A percentile compares a stretch with the other conserved stretches of the same genome.
phyloP scores from a whole-genome alignment of 176 grass and related monocot species.

The Dactylis glomerata region DNA sequence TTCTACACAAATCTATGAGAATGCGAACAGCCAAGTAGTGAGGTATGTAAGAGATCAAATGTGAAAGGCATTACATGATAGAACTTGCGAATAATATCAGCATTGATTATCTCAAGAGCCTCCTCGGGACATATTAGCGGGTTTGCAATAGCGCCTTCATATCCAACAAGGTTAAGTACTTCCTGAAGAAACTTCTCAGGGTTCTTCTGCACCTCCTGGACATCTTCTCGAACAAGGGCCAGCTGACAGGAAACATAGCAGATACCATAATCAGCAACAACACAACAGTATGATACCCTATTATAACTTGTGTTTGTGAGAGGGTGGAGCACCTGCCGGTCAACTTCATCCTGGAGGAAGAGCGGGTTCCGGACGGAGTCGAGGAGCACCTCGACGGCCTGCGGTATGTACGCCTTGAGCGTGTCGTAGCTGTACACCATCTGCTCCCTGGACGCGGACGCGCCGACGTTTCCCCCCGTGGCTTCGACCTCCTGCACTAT shows the following conservation, averaged over 20 bases:
- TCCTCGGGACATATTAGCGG: slow-evolving; percentile 52
- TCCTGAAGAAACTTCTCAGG: slow-evolving; percentile 70
- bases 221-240: slow-evolving; percentile 48
- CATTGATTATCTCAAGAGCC: slow-evolving; percentile 42
- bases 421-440: slow-evolving; percentile 82
- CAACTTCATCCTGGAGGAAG: slow-evolving; percentile 62
- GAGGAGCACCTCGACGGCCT: slow-evolving; percentile 65
- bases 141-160: slow-evolving; percentile 63
- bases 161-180: slow-evolving; percentile 66
- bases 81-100: slow-evolving; percentile 54
- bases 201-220: slow-evolving; percentile 40
- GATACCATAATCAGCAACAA: neutral
- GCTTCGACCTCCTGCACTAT: slow-evolving; percentile 64
- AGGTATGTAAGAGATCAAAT: neutral
- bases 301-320: neutral
- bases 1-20: neutral
- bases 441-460: slow-evolving; percentile 61
- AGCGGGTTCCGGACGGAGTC: slow-evolving; percentile 69
- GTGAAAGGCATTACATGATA: slow-evolving; percentile 44
- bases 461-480: slow-evolving; percentile 56
- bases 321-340: slow-evolving; percentile 74
- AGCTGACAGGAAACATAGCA: slow-evolving; percentile 36
- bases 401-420: slow-evolving; percentile 67
- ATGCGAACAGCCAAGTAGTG: neutral
- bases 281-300: neutral